phyloP scores from a whole-genome alignment of 2,329 filamentous ascomycete genomes.

The Aspergillus piperis region DNA sequence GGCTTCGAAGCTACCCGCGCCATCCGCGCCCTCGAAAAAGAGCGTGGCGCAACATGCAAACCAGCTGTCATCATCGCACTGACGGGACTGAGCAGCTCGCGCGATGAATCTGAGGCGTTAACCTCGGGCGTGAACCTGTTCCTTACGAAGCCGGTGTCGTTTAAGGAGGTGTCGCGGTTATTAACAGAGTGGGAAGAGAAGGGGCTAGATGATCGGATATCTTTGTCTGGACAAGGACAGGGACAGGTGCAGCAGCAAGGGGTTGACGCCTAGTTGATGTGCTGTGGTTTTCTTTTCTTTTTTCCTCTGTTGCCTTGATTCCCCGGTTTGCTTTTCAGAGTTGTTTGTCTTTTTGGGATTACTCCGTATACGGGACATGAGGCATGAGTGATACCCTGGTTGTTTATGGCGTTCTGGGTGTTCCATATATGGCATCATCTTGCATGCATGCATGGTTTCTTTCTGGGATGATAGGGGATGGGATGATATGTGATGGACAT shows the following conservation, averaged over 20 bases:
- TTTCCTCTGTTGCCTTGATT: background rate
- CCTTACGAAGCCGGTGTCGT: constrained; percentile 50
- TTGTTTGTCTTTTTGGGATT: constrained; percentile 1
- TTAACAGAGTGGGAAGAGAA: constrained; percentile 36
- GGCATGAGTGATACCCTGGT: constrained; percentile 23
- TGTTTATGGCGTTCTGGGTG: background rate
- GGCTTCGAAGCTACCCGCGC: constrained; percentile 50
- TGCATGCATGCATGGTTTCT: too few species aligned
- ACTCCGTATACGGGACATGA: constrained; percentile 16
- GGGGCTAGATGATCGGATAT: background rate
- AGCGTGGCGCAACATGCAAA: constrained; percentile 28
- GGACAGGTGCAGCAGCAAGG: too few species aligned
- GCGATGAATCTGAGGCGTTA: constrained; percentile 47
- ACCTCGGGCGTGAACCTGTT: constrained; percentile 49
- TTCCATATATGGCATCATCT: background rate
- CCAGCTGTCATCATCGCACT: constrained; percentile 48
- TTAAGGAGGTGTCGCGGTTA: constrained; percentile 45
- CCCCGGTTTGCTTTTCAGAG: too few species aligned
- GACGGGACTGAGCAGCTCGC: constrained; percentile 47
- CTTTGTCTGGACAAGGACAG: background rate
- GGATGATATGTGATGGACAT: too few species aligned
- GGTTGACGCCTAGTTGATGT: too few species aligned
- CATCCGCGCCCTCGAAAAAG: constrained; percentile 47
- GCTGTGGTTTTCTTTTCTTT: too few species aligned
- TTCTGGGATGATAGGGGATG: too few species aligned